Evolutionary conservation across 2,329 filamentous ascomycete species (phyloP).

Genomic region (Diplodia seriata): DNA sequence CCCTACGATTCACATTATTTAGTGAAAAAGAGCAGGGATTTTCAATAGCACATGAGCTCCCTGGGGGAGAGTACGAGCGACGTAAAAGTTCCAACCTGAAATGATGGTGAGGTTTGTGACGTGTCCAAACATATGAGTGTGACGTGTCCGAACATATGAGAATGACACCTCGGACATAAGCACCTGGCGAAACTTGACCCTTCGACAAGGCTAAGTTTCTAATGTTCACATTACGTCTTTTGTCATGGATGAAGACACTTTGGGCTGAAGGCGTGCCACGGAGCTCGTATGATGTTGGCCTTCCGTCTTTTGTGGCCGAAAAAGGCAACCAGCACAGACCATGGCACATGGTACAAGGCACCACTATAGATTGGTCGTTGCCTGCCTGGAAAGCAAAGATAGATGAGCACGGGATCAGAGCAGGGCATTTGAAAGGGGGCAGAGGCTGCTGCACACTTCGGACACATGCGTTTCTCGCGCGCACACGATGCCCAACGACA

Average conservation of each 20-base stretch:
- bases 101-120: not conserved
- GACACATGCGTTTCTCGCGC: not conserved
- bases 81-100: not conserved
- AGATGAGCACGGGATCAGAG: not conserved
- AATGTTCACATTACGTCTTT: not conserved
- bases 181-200: not conserved
- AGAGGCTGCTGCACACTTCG: not conserved
- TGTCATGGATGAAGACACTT: not conserved
- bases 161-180: not conserved
- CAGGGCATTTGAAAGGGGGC: not conserved
- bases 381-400: not conserved
- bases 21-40: slow-evolving; percentile 8
- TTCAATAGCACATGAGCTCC: slow-evolving; percentile 3
- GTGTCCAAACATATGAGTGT: slow-evolving; percentile 1
- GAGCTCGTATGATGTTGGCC: slow-evolving; percentile 18
- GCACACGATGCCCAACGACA: slow-evolving; percentile 4
- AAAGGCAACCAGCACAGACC: slow-evolving; percentile 26
- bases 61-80: not conserved
- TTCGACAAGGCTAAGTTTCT: not conserved
- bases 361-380: slow-evolving; percentile 18
- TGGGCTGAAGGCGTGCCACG: not conserved
- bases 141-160: slow-evolving; percentile 15
- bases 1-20: not conserved
- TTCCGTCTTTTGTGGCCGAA: slow-evolving; percentile 16
- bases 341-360: slow-evolving; percentile 7